Evolutionary conservation across 1,284 basidiomycete genomes (phyloP), one percentile per base, ranked within the genome.

Genomic region (Cryptococcus wingfieldii): DNA sequence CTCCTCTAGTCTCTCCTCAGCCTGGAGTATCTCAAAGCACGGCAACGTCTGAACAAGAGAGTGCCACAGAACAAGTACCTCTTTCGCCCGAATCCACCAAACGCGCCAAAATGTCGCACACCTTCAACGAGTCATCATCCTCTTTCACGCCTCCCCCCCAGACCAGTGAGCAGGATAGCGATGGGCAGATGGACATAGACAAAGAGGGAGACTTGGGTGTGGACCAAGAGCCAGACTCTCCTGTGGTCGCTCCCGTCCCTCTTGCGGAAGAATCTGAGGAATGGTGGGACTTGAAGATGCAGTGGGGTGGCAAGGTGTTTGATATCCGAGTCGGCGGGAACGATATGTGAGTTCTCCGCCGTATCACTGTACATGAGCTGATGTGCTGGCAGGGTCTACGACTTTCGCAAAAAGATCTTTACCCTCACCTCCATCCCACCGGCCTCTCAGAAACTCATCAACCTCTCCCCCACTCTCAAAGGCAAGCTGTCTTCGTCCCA

Each of bases 391-490:
- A 77, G 74, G 57, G 63, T 77, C 9, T 76, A 72, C 61, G 76
- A 77, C 55, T 69, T 77, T 47, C 70, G 77, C 51, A 57, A 60
- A 5, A 51, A 71, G 18, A 75, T 96, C 39, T 83, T 86, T 61
- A 81, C 79, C 37, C 72, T 91, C 55, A 95, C 91, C 1, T 82
- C 81, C 56, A 89, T 96, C 2, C 90, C 91, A 3, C 83, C 86
- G 27, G 88, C 89, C 62, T 81, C 90, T 16, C 90, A 95, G 78
- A 95, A 96, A 80, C 86, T 95, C 53, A 80, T 94, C 13, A 90
- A 90, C 1, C 77, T 95, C 28, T 85, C 88, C 38, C 65, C 67
- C 1, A 58, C 69, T 5, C 54, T 61, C 9, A 90, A 89, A 66
- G 89, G 89, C 38, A 92, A 89, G 72, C 78, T 94, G 12, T 88